Evolutionary conservation across 768 basidiomycete genomes (phyloP), one percentile per base, ranked within the genome.

Genomic region (Exsudoporus frostii): DNA sequence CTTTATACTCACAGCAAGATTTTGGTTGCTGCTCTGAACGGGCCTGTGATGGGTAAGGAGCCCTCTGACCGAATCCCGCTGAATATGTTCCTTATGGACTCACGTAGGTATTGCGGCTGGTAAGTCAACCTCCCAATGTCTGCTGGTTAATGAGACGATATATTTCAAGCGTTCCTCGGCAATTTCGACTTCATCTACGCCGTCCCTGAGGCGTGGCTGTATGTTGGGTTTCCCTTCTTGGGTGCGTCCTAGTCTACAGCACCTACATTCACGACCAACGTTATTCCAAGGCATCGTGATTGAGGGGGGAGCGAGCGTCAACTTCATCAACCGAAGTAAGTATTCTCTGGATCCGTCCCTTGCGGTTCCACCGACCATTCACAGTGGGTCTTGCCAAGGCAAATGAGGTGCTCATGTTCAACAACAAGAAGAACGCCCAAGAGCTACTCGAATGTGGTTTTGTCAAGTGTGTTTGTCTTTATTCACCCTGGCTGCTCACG

Each of bases 141-240:
- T 24, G 39, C 48, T 7, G 36, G 40, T 29, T 50, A 20, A 30
- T 44, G 36, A 48, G 24, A 13, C 22, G 13, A 45, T 24, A 17
- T 48, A n/a, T 34, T 40, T 33, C 19, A 55, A 85, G 86, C 81
- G 2, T 80, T 83, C 60, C 69, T 86, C n/a, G 85, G 86, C 1
- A 79, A 85, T 53, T 87, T 88, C 54, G 88, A 90, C 66, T 86
- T 90, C 58, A 82, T 90, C 25, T 89, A 86, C 57, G 76, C 80
- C 24, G 65, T 88, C 54, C 81, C 83, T 2, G 72, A 75, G 51
- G 77, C 73, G 0, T 89, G 83, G 81, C 65, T 90, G 5, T 79
- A 80, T 33, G 75, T 82, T 0, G 86, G 85, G 0, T 89, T 90
- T 63, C 77, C 85, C 0, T 85, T 86, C 58, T 65, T 90, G 20